Evolutionary conservation across 495 filamentous ascomycete genomes (phyloP).

Genomic region (Cercophora scortea): DNA sequence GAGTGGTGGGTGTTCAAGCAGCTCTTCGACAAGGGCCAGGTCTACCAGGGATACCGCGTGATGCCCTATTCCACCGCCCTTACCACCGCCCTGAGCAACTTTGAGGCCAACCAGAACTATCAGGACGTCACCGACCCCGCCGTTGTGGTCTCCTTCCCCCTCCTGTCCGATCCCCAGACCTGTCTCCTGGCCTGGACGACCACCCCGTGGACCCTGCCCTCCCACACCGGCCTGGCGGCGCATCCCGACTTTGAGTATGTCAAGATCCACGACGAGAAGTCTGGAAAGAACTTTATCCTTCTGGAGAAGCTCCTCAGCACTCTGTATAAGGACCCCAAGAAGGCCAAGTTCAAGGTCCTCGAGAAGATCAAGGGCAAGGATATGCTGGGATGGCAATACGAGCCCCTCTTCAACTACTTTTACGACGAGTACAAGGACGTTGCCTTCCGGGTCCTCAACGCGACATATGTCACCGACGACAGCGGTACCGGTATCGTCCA

Average conservation of each 20-base stretch:
- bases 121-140: constrained; percentile 90
- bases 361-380: constrained; percentile 75
- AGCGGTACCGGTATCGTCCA: constrained; percentile 95
- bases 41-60: constrained; percentile 83
- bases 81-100: constrained; percentile 85
- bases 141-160: constrained; percentile 82
- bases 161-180: constrained; percentile 68
- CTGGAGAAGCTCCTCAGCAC: constrained; percentile 77
- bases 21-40: constrained; percentile 77
- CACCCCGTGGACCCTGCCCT: constrained; percentile 92
- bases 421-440: constrained; percentile 90
- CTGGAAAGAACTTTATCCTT: constrained; percentile 79
- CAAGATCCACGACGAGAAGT: constrained; percentile 77
- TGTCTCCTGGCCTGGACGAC: constrained; percentile 86
- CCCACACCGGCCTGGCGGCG: constrained; percentile 70
- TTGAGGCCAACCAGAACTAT: constrained; percentile 91
- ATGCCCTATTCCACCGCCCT: constrained; percentile 95
- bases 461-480: constrained; percentile 83
- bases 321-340: constrained; percentile 94
- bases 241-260: constrained; percentile 92
- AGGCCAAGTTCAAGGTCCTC: constrained; percentile 88
- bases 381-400: constrained; percentile 88
- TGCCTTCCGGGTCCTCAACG: constrained; percentile 85
- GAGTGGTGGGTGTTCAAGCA: constrained; percentile 97
- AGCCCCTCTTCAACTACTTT: constrained; percentile 90